A percentile compares a stretch with the other conserved stretches of the same genome.
phyloP scores from a whole-genome alignment of 202 grass and related monocot genomes.

The Setaria italica region DNA sequence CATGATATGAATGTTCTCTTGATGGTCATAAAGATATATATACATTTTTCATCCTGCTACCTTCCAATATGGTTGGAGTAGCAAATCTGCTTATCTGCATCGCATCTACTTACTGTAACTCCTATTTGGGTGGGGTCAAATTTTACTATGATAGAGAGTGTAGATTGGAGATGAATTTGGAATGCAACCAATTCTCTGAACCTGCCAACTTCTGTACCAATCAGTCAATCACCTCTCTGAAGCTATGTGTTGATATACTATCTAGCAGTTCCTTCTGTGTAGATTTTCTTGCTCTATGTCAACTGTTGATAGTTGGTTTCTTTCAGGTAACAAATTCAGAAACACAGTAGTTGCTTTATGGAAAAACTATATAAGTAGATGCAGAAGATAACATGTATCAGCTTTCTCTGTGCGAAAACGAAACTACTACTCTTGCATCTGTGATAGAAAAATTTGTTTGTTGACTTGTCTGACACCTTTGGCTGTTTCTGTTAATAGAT shows the following conservation, averaged over 20 bases:
- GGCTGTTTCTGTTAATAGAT: conserved; percentile 33
- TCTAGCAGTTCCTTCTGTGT: conserved; percentile 5
- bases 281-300: conserved; percentile 11
- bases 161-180: conserved; percentile 29
- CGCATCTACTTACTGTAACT: not conserved
- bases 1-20: conserved; percentile 28
- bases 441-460: conserved; percentile 35
- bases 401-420: not conserved
- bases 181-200: conserved; percentile 31
- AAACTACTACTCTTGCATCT: conserved; percentile 32
- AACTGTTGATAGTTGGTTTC: conserved; percentile 4
- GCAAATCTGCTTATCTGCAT: conserved; percentile 3
- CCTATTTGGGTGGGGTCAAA: conserved; percentile 12
- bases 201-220: conserved; percentile 24
- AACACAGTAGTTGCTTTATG: conserved; percentile 26
- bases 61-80: conserved; percentile 40
- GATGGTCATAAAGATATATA: not conserved
- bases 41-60: not conserved
- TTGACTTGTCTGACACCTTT: conserved; percentile 26
- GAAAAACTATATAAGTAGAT: conserved; percentile 7
- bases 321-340: conserved; percentile 20
- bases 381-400: conserved; percentile 17
- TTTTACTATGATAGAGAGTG: conserved; percentile 11
- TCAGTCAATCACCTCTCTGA: not conserved
- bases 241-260: conserved; percentile 34